Base-by-base conservation (phyloP, 257 asterid species). In the Solanum ahanhuiri region DNA sequence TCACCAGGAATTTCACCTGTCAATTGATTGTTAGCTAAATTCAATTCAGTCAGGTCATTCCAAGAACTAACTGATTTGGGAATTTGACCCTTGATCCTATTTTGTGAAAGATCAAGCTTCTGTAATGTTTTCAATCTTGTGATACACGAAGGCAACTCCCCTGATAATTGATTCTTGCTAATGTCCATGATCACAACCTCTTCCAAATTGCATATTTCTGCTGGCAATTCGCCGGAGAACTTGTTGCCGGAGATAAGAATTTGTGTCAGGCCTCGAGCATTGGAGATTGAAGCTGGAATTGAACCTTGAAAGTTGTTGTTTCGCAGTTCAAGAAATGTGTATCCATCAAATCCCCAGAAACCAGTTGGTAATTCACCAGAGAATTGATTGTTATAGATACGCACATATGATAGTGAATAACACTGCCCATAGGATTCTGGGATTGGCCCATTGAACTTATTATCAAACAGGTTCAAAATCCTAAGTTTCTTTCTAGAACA, bases 361-460 rank as follows among this genome's bases (percentile, higher is more conserved):
- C 93, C 91, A 28, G 88, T 64, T 5, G 98, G 98, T 25, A 94
- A 69, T 17, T 7, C 79, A 54, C 98, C 98, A 1, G 95, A 91
- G 14, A 96, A 82, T 31, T 87, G 82, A 63, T 96, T 95, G 66
- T 89, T 81, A 64, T 84, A 91, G 17, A 94, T 77, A 1, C 99
- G 93, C 41, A 93, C 89, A 4, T 92, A 90, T 0, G 72, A 87
- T 41, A 96, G 67, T 82, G 93, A 92, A 85, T 63, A 84, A 89
- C 99, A 96, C 35, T 91, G 94, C 30, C 94, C 94, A 85, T 93
- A 96, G 0, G 93, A 91, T 25, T 88, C 93, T 3, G 99, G 99
- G 28, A 96, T 89, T 22, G 79, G 0, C 10, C 98, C 99, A 8
- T 95, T 91, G 71, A 96, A 81, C 34, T 90, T 90, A 88, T 96